Base-by-base conservation (phyloP, 352 stramenopile genomes). In the Phytopythium delawarense region DNA sequence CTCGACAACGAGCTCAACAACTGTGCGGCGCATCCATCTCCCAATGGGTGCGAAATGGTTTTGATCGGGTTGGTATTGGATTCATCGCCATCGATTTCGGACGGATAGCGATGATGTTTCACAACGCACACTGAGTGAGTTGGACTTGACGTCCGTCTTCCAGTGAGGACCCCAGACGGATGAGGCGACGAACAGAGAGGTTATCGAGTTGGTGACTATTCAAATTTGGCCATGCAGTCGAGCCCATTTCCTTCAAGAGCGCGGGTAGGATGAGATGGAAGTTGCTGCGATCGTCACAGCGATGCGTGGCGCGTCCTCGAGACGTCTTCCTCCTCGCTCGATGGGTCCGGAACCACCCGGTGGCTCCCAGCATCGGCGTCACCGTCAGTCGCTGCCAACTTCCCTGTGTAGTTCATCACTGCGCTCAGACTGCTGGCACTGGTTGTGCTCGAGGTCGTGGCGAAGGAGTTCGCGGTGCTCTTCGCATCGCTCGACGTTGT, bases 371-470 rank as follows among this genome's bases (percentile, higher is more conserved):
- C 5, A 0, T 53, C 23, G 2, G 37, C 46, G 6, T 32, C 23
- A 21, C 16, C 46, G 25, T 21, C 45, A 34, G 21, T 12, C 46
- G 7, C 28, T 28, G 54, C 37, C 34, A 35, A 25, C 13, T 51
- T 60, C 6, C 39, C 39, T 9, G 54, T 51, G 39, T 50, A 60
- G 12, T 18, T 49, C 39, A 60, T 7, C 21, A 51, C 54, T 37
- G 37, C 42, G 25, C 54, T 34, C 11, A 51, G 2, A 18, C 39
- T 51, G 23, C 54, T 39, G 2, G 18, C 11, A 20, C 51, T 57
- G 32, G n/a, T 16, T n/a, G 15, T 11, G 21, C 37, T 50, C 3
- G 15, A 18, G 4, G 37, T 37, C 11, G 54, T 20, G 15, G 39
- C 39, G 13, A n/a, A n/a, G 13, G 34, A 49, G 25, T 4, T 28